Evolutionary conservation across 345 rosid species (phyloP).

Genomic region (Capsella bursapastoris): DNA sequence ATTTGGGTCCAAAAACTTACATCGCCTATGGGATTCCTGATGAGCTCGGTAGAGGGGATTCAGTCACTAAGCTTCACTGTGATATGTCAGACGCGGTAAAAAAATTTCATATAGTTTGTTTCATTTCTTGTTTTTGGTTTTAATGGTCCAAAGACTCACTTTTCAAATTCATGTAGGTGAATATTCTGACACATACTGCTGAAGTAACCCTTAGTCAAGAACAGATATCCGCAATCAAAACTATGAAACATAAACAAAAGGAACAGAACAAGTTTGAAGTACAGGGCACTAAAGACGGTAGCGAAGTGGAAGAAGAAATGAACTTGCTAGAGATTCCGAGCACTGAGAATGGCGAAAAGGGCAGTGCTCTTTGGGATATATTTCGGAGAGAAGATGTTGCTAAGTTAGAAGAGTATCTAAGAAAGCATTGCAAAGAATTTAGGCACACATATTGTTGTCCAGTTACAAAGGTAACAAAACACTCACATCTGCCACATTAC

Average conservation of each 20-base stretch:
- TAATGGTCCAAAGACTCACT: conserved; percentile 9
- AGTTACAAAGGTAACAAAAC: conserved; percentile 59
- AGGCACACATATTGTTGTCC: conserved; percentile 75
- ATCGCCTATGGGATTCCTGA: conserved; percentile 77
- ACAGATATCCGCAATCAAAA: conserved; percentile 54
- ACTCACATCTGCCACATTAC: background rate
- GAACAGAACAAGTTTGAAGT: conserved; percentile 63
- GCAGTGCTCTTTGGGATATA: conserved; percentile 93
- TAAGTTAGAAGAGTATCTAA: conserved; percentile 70
- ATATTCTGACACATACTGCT: conserved; percentile 73
- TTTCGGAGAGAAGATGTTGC: conserved; percentile 90
- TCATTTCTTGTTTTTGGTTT: background rate
- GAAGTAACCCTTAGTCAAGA: conserved; percentile 63
- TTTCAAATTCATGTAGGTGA: conserved; percentile 53
- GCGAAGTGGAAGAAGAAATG: conserved; percentile 22
- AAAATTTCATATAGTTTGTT: conserved; percentile 4
- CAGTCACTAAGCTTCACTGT: conserved; percentile 92
- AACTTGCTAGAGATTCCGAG: conserved; percentile 23
- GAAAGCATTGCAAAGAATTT: conserved; percentile 68
- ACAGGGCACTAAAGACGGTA: conserved; percentile 30
- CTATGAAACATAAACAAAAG: conserved; percentile 60
- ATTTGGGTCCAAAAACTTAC: conserved; percentile 93
- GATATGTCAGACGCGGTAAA: conserved; percentile 94
- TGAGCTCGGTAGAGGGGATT: conserved; percentile 96
- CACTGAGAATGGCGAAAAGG: conserved; percentile 42